Evolutionary conservation across 2,329 filamentous ascomycete species (phyloP).

Genomic region (Arthrocladium fulminans): DNA sequence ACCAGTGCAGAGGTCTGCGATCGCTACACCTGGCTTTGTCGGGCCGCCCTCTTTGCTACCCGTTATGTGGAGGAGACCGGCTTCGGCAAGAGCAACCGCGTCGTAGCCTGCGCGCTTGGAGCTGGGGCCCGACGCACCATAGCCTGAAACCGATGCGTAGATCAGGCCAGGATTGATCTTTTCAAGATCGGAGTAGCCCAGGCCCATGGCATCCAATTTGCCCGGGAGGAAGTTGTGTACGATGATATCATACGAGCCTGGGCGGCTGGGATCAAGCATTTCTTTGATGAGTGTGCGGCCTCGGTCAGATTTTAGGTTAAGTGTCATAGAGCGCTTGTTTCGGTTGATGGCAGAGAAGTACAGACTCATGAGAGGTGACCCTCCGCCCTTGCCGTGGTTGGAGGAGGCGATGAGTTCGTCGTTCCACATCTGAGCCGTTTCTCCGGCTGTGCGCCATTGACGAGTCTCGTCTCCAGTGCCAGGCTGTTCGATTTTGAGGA

Average conservation of each 20-base stretch:
- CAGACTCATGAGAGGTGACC: conserved; percentile 9
- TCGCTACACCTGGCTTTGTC: conserved; percentile 19
- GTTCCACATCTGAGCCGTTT: conserved; percentile 14
- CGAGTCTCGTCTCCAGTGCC: conserved; percentile 19
- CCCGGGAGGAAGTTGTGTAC: conserved; percentile 29
- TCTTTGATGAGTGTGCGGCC: conserved; percentile 12
- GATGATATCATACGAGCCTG: conserved; percentile 12
- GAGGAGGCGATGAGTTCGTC: background rate
- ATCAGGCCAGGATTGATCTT: conserved; percentile 40
- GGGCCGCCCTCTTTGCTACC: conserved; percentile 12
- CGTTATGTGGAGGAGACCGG: conserved; percentile 20
- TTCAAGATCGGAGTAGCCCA: conserved; percentile 33
- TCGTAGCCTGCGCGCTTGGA: conserved; percentile 19
- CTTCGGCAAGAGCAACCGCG: conserved; percentile 19
- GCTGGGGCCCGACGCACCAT: conserved; percentile 38
- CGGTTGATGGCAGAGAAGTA: conserved; percentile 21
- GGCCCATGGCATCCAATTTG: conserved; percentile 37
- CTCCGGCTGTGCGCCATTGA: conserved; percentile 16
- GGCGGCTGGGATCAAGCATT: conserved; percentile 6
- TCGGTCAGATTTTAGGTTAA: conserved; percentile 14
- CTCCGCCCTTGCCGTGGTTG: too few relatives aligned
- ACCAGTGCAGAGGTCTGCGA: conserved; percentile 21
- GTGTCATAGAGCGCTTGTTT: conserved; percentile 17
- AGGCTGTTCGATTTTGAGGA: conserved; percentile 24
- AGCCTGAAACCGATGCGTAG: conserved; percentile 46